A percentile compares a stretch with the other conserved stretches of the same genome.
phyloP scores from a whole-genome alignment of 2,329 filamentous ascomycete genomes.

The Ceratocystis huliohia region DNA sequence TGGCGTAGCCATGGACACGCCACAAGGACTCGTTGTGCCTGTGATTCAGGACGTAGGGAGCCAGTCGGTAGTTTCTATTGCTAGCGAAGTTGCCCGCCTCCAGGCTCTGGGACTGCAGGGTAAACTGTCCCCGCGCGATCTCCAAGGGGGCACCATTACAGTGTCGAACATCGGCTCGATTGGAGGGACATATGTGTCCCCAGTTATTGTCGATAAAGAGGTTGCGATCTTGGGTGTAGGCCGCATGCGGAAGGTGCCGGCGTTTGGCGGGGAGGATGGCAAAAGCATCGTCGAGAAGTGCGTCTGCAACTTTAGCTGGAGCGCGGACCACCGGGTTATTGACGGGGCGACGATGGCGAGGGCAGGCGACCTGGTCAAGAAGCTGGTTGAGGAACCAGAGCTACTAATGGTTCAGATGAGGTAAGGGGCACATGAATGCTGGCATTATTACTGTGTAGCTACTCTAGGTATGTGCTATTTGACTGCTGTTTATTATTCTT shows the following conservation, averaged over 20 bases:
- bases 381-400: constrained; percentile 71
- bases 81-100: constrained; percentile 60
- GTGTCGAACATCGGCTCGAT: constrained; percentile 95
- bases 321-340: constrained; percentile 84
- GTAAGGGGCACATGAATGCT: constrained; percentile 31
- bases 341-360: constrained; percentile 91
- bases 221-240: constrained; percentile 87
- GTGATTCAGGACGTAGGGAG: constrained; percentile 74
- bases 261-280: constrained; percentile 46
- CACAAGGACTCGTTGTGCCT: constrained; percentile 74
- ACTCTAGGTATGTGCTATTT: neutral
- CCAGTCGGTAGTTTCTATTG: constrained; percentile 65
- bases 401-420: constrained; percentile 72
- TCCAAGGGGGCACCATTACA: constrained; percentile 81
- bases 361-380: constrained; percentile 68
- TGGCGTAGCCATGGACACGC: constrained; percentile 89
- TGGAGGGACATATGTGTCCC: constrained; percentile 80
- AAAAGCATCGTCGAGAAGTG: constrained; percentile 58
- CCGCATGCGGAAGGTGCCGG: constrained; percentile 64
- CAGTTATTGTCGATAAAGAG: constrained; percentile 81
- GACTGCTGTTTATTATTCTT: neutral
- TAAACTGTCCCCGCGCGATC: constrained; percentile 60
- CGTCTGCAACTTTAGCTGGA: constrained; percentile 88
- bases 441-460: neutral
- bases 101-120: constrained; percentile 61